Evolutionary conservation across 2,329 filamentous ascomycete species (phyloP), one percentile per base, ranked within the genome.

Genomic region (Eutypa lata): DNA sequence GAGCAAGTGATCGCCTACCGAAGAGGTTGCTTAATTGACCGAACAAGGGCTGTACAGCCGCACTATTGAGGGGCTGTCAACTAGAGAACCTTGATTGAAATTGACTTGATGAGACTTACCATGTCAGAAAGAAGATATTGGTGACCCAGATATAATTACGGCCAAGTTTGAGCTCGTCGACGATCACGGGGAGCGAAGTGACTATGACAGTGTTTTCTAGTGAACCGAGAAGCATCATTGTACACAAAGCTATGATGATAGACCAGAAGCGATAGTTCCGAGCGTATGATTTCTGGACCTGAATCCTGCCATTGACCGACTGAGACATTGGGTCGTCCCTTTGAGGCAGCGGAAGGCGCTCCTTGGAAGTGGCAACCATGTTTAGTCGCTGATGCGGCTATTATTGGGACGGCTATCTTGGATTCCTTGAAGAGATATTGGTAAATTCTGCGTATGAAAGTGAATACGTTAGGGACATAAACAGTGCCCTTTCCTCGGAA

Each of bases 21-120:
- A 74, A 80, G 16, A 79, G 68, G 51, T 79, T 71, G 3, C 71
- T 67, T 1, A 76, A 50, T 56, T 79, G 76, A 2, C 75, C 75
- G 50, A 71, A 75, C 0, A 77, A 53, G 0, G 76, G 76, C 52
- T 76, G 75, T 24, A 76, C 66, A 7, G 70, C 71, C 1, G 74
- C 71, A 57, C 59, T 66, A 46, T n/a, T n/a, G n/a, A n/a, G n/a
- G n/a, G n/a, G n/a, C n/a, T n/a, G n/a, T n/a, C n/a, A n/a, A n/a
- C n/a, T n/a, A n/a, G n/a, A n/a, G n/a, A n/a, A n/a, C n/a, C n/a
- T n/a, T n/a, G n/a, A n/a, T n/a, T n/a, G n/a, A n/a, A n/a, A n/a
- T n/a, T n/a, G n/a, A n/a, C n/a, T n/a, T n/a, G 44, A 13, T 51
- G 31, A 5, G 10, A 19, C 26, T 10, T 45, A 55, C 52, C 50